Evolutionary conservation across 345 rosid species (phyloP), one percentile per base, ranked within the genome.

Genomic region (Arabidopsis arenosa): DNA sequence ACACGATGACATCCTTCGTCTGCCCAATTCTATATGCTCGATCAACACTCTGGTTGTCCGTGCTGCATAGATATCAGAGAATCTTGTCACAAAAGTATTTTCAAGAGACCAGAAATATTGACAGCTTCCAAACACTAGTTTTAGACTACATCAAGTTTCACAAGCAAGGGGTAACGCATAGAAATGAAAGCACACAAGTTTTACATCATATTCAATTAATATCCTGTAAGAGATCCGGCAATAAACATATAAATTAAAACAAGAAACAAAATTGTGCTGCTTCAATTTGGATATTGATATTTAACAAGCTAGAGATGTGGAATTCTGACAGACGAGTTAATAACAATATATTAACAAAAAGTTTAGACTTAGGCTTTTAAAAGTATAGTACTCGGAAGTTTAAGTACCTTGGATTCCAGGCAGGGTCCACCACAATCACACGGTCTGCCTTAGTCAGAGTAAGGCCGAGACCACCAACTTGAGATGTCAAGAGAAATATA

Each of bases 381-480:
- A 39, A 37, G 57, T 60, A 53, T 48, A 15, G 65, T 71, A 75
- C 57, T 32, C 26, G 17, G 47, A 59, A 39, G 12, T 33, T 23
- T 23, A 51, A 52, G 57, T 67, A 93, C 98, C 98, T 93, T 30
- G 98, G 98, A 64, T 93, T 93, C 98, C 98, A 93, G 59, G 98
- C 98, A 77, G 98, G 97, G 83, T 93, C 98, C 48, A 91, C 96
- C 67, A 90, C 98, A 81, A 93, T 95, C 45, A 95, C 99, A 41
- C 97, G 99, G 68, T 95, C 99, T 33, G 99, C 99, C 78, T 87
- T 90, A 47, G 97, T 95, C 54, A 95, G 91, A 15, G 99, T 95
- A 54, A 95, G 99, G 77, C 99, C 99, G 21, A 95, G 93, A 69
- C 99, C 99, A 57, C 99, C 99, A 75, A 95, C 99, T 86, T 92